phyloP scores from a whole-genome alignment of 75 land plant species.

The Cryptomeria japonica region DNA sequence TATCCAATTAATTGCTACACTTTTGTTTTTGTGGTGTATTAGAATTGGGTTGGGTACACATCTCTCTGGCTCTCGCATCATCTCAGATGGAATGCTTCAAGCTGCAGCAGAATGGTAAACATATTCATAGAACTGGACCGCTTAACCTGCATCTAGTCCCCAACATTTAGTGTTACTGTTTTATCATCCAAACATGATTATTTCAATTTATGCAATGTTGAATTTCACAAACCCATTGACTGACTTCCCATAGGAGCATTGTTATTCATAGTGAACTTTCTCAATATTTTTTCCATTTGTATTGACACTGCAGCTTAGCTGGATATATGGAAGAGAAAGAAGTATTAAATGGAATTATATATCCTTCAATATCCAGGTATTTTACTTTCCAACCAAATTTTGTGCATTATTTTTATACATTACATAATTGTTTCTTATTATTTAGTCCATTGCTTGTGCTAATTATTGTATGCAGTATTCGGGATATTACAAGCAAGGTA shows the following conservation, averaged over 20 bases:
- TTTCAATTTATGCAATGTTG: neutral
- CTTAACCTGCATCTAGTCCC: neutral
- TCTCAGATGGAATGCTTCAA: slow-evolving; percentile 98
- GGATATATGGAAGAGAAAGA: slow-evolving; percentile 89
- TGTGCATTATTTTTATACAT: neutral
- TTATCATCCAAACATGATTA: neutral
- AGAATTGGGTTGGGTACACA: slow-evolving; percentile 98
- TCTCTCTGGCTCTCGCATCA: slow-evolving; percentile 73
- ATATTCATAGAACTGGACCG: neutral
- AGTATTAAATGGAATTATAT: slow-evolving; percentile 73
- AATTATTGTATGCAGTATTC: slow-evolving; percentile 48
- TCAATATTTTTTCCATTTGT: neutral
- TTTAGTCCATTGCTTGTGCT: slow-evolving; percentile 7
- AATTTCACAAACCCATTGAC: neutral
- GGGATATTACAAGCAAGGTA: slow-evolving; percentile 89
- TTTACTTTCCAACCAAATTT: neutral
- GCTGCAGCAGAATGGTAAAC: slow-evolving; percentile 94
- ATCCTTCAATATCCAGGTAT: slow-evolving; percentile 87
- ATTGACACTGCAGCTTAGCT: slow-evolving; percentile 62
- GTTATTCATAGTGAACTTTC: neutral
- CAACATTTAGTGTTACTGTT: neutral
- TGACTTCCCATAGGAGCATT: neutral
- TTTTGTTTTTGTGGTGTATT: slow-evolving; percentile 11
- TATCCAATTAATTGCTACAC: neutral
- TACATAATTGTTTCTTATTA: neutral